phyloP scores from a whole-genome alignment of 2,329 filamentous ascomycete genomes.

The Cytospora mali region DNA sequence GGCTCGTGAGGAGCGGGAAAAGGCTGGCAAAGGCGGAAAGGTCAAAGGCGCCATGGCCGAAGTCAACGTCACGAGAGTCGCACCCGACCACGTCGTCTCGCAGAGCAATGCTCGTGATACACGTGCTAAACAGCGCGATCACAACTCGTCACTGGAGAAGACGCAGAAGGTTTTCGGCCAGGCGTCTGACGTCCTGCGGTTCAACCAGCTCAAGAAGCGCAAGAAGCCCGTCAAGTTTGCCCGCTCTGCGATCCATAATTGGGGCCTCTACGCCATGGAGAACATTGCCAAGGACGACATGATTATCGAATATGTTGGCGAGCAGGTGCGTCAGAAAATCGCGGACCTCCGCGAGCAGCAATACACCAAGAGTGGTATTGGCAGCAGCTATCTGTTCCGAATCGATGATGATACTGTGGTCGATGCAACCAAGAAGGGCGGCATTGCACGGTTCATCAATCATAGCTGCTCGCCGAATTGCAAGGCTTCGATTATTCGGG shows the following conservation, averaged over 20 bases:
- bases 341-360: constrained; percentile 92
- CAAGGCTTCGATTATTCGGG: constrained; percentile 98
- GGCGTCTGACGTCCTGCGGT: constrained; percentile 89
- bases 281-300: constrained; percentile 97
- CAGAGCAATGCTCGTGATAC: constrained; percentile 92
- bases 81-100: constrained; percentile 76
- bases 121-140: constrained; percentile 91
- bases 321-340: constrained; percentile 95
- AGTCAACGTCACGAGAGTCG: constrained; percentile 71
- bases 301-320: constrained; percentile 99
- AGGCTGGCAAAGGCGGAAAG: constrained; percentile 63
- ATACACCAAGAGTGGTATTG: constrained; percentile 95
- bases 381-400: constrained; percentile 95
- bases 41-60: constrained; percentile 64
- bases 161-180: constrained; percentile 84
- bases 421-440: constrained; percentile 97
- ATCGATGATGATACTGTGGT: constrained; percentile 98
- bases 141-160: constrained; percentile 92
- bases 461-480: constrained; percentile 98
- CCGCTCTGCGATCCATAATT: constrained; percentile 96
- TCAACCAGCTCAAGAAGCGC: constrained; percentile 98
- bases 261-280: constrained; percentile 97
- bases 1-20: constrained; percentile 87
- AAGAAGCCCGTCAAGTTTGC: constrained; percentile 99
- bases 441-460: constrained; percentile 98